Base-by-base conservation (phyloP, 2,329 filamentous ascomycete genomes). In the Penicillium sp. region DNA sequence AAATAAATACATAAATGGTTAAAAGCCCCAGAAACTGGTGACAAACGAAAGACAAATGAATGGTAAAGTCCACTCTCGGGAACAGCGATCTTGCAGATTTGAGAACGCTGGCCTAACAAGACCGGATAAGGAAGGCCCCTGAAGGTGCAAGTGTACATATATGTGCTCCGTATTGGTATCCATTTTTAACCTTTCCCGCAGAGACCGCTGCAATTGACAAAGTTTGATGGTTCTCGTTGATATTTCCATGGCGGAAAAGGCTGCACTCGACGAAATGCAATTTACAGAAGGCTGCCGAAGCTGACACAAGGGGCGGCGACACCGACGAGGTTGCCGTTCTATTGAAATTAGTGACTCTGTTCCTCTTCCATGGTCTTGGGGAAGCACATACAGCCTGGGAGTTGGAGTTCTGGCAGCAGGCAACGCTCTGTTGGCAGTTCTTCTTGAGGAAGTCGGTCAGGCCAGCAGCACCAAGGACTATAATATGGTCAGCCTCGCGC, bases 361-460 rank as follows among this genome's bases (percentile, higher is more conserved):
- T 23, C 3, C 15, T 50, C 33, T 13, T 13, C 10, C 13, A 0
- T 13, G 15, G 7, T n/a, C 2, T 19, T 31, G 2, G 21, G 15
- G 27, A 10, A 33, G 31, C 6, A 63, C 62, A 45, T 64, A 69
- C 64, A 29, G 69, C 65, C 27, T 62, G 47, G 52, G 67, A 60
- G 27, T 42, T 43, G 48, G 58, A 54, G 62, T 68, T 64, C 66
- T 70, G 67, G 67, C 69, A 71, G 59, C 69, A 71, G 42, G 66
- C 69, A 69, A 71, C 60, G 61, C 64, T 68, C 56, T 69, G 65
- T 62, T 70, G 66, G 69, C 69, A 71, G 58, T 71, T 67, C 60
- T 64, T 64, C 56, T 68, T 62, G 45, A 71, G 46, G 15, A 71
- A 58, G 43, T 70, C 61, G 38, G 61, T 37, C 37, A 50, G n/a